phyloP scores from a whole-genome alignment of 23 red algal species.

The Gracilaria domingensis region DNA sequence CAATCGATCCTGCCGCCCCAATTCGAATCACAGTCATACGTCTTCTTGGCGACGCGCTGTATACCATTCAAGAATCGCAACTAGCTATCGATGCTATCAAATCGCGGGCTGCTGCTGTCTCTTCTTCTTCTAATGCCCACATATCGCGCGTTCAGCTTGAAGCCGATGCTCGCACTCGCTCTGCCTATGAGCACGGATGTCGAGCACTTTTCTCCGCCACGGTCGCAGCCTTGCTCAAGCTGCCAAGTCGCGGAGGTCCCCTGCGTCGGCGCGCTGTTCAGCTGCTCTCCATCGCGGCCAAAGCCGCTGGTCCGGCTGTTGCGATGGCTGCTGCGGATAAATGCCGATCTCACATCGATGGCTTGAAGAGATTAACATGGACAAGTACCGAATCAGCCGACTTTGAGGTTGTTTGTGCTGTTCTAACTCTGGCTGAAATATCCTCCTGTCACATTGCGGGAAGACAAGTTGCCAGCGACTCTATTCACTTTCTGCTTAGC shows the following conservation, averaged over 20 bases:
- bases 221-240: constrained; percentile 31
- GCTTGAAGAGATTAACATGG: constrained; percentile 45
- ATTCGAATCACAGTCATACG: constrained; percentile 73
- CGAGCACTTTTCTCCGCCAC: constrained; percentile 56
- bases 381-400: constrained; percentile 40
- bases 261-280: constrained; percentile 62
- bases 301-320: constrained; percentile 58
- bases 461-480: constrained; percentile 63
- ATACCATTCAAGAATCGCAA: constrained; percentile 64
- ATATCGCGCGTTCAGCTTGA: constrained; percentile 50
- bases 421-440: constrained; percentile 64
- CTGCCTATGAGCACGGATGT: constrained; percentile 51
- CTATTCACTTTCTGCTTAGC: constrained; percentile 59
- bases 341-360: constrained; percentile 57
- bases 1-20: constrained; percentile 50
- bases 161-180: constrained; percentile 36
- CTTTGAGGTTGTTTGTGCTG: constrained; percentile 49
- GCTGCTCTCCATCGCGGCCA: constrained; percentile 41
- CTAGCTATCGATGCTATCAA: constrained; percentile 46
- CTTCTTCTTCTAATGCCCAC: not conserved
- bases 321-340: constrained; percentile 47
- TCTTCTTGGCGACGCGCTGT: constrained; percentile 61
- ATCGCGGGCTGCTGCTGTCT: constrained; percentile 22
- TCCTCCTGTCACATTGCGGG: constrained; percentile 60
- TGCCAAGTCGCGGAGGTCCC: constrained; percentile 49